Evolutionary conservation across 1,139 yeast species (phyloP).

Genomic region (Torulaspora pretoriensis): DNA sequence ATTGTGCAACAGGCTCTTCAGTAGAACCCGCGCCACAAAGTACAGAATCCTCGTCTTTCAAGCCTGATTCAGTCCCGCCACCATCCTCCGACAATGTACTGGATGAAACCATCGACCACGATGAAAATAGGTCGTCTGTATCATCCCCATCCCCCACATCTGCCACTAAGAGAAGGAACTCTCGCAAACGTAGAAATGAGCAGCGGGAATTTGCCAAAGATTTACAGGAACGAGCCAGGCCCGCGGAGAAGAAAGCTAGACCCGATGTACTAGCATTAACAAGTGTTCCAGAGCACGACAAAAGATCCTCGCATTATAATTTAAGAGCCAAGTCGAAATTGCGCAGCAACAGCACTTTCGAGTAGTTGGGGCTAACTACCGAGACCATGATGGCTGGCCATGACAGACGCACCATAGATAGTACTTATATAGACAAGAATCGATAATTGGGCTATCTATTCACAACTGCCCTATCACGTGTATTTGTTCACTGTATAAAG

Average conservation of each 20-base stretch:
- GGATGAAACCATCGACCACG: not conserved
- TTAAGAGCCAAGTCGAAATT: constrained; percentile 35
- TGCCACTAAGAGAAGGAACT: constrained; percentile 8
- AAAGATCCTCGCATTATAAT: constrained; percentile 33
- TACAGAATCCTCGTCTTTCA: constrained; percentile 7
- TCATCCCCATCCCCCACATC: constrained; percentile 10
- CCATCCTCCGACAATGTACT: not conserved
- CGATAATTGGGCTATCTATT: too few species aligned
- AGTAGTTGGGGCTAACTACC: not conserved
- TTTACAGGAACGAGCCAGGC: constrained; percentile 21
- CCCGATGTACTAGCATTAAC: constrained; percentile 26
- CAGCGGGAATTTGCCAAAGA: constrained; percentile 11
- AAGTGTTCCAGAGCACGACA: constrained; percentile 28
- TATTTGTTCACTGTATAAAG: not conserved
- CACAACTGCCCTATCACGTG: not conserved
- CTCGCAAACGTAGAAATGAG: constrained; percentile 18
- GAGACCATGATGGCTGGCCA: not conserved
- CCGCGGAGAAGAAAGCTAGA: constrained; percentile 30
- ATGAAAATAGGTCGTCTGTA: constrained; percentile 1
- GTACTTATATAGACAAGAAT: not conserved
- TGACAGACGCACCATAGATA: not conserved
- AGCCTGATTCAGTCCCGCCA: constrained; percentile 2
- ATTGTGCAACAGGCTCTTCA: constrained; percentile 2
- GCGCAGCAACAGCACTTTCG: constrained; percentile 20
- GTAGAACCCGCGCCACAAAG: not conserved